Percentiles rank a stretch among this genome's conserved stretches.
Evolutionary conservation across 2,329 filamentous ascomycete genomes (phyloP).

Genomic region (Zymoseptoria passerinii): DNA sequence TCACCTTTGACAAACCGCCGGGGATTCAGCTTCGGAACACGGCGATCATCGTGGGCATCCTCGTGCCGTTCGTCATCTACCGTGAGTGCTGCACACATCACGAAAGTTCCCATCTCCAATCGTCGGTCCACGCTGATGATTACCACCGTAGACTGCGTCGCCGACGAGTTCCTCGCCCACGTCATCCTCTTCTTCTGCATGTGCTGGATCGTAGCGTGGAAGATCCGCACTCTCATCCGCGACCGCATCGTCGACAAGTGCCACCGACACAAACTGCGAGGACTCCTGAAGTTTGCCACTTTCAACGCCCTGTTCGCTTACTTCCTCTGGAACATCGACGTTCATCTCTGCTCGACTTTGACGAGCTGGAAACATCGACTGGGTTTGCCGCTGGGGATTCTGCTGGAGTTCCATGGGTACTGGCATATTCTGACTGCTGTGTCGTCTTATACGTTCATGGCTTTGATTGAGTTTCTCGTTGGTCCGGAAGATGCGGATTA

Average conservation of each 20-base stretch:
- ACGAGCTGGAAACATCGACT: slow-evolving; percentile 58
- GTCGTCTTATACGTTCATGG: slow-evolving; percentile 20
- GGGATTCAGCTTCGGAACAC: slow-evolving; percentile 17
- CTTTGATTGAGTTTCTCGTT: slow-evolving; percentile 20
- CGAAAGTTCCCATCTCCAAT: background rate
- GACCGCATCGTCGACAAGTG: slow-evolving; percentile 11
- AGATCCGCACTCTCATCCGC: slow-evolving; percentile 13
- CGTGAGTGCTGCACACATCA: slow-evolving; percentile 3
- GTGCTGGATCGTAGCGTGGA: slow-evolving; percentile 14
- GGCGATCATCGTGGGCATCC: slow-evolving; percentile 17
- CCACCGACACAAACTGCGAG: slow-evolving; percentile 36
- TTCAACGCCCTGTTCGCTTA: slow-evolving; percentile 46
- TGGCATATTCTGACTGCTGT: slow-evolving; percentile 68
- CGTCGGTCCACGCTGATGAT: background rate
- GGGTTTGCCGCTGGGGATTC: slow-evolving; percentile 67
- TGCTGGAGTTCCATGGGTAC: slow-evolving; percentile 65
- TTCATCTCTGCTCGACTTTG: slow-evolving; percentile 61
- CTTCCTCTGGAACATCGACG: slow-evolving; percentile 70
- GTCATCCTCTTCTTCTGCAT: slow-evolving; percentile 22
- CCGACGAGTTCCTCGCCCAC: slow-evolving; percentile 23
- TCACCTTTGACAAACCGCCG: slow-evolving; percentile 19
- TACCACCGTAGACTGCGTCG: slow-evolving; percentile 15
- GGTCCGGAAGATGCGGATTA: slow-evolving; percentile 10
- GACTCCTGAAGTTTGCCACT: slow-evolving; percentile 13
- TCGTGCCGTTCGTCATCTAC: slow-evolving; percentile 23